Conservation (phyloP, 345 rosid species). For the Eucalyptus marginata region DNA sequence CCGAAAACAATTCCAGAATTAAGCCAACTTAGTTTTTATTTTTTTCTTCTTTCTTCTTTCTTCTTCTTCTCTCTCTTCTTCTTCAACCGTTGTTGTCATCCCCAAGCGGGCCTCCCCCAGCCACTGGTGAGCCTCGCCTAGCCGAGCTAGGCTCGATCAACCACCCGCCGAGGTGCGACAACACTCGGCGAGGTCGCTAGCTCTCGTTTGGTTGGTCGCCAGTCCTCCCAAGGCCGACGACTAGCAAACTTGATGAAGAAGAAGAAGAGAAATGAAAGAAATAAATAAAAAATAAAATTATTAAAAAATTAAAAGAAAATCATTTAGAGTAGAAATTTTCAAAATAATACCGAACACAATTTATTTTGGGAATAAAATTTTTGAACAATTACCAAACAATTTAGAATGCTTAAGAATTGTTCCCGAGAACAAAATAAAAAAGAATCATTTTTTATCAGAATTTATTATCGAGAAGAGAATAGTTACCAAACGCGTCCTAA, state of each 20-base stretch:
- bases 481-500: rapidly evolving
- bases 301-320: too few species aligned
- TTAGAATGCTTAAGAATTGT: too few species aligned
- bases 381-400: rapidly evolving
- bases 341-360: rapidly evolving
- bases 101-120: too few species aligned
- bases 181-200: rapidly evolving
- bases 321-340: too few species aligned
- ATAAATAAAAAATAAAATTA: too few species aligned
- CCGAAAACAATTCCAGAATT: rapidly evolving
- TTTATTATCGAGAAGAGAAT: rapidly evolving
- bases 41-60: too few species aligned
- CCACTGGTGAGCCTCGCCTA: rapidly evolving
- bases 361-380: rapidly evolving
- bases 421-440: rapidly evolving
- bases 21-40: too few species aligned
- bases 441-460: rapidly evolving
- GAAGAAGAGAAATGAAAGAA: too few species aligned
- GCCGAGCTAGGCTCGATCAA: too few species aligned
- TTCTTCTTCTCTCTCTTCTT: too few species aligned
- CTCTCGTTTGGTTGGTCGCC: rapidly evolving
- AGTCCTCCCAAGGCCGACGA: too few species aligned
- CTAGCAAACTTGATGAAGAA: too few species aligned
- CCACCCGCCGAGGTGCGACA: rapidly evolving
- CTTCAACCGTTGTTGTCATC: rapidly evolving